A percentile compares a stretch with the other conserved stretches of the same genome.
Conservation (phyloP, 2,329 filamentous ascomycete species). For the Coleophoma eucalyptorum region DNA sequence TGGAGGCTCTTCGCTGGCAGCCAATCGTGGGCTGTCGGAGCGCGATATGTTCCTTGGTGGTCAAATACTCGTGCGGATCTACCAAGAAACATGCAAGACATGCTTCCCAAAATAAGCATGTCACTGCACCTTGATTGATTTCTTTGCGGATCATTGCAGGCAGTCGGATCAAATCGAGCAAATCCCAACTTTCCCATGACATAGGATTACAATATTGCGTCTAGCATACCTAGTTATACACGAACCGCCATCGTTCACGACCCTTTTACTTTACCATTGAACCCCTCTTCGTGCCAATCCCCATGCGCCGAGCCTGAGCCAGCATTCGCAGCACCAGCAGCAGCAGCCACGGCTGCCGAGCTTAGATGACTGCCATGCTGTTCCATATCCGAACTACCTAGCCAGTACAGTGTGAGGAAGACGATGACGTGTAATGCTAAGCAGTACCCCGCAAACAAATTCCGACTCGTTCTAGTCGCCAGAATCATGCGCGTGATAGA, state of each 20-base stretch:
- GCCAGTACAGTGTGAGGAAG: conserved; percentile 82
- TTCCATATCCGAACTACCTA: conserved; percentile 67
- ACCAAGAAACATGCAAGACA: no score
- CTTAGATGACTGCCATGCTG: conserved; percentile 26
- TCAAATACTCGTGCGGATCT: no score
- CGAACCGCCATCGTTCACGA: conserved; percentile 12
- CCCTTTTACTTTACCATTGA: conserved; percentile 17
- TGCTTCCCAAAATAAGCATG: no score
- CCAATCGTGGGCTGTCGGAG: no score
- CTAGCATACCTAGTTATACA: no score
- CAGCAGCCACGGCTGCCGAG: conserved; percentile 38
- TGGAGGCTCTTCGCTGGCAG: no score
- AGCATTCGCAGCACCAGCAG: conserved; percentile 29
- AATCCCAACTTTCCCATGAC: conserved; percentile 14
- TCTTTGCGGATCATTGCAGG: no score
- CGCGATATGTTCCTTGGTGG: no score
- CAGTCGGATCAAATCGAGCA: no score
- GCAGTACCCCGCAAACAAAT: conserved; percentile 91
- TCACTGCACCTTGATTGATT: no score
- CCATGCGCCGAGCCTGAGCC: conserved; percentile 37
- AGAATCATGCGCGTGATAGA: conserved; percentile 88
- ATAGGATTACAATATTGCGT: conserved; percentile 17
- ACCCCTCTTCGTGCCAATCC: conserved; percentile 58
- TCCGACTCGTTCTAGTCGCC: conserved; percentile 84
- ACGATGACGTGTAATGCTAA: conserved; percentile 83